phyloP scores from a whole-genome alignment of 1,284 basidiomycete genomes.

The Cutaneotrichosporon spelunceum region DNA sequence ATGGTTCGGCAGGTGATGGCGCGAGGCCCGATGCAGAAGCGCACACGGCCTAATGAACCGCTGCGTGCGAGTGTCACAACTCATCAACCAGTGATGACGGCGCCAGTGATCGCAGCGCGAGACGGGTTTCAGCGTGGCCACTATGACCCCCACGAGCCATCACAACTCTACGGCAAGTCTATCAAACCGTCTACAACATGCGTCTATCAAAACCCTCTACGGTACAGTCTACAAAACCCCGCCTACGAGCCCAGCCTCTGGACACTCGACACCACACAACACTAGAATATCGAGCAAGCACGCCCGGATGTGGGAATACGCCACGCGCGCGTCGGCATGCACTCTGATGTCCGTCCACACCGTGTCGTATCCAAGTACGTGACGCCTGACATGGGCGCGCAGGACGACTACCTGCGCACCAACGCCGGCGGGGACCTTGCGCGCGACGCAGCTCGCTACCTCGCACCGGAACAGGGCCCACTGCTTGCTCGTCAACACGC shows the following conservation, averaged over 20 bases:
- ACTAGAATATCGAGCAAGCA: background rate
- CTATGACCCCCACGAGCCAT: too few relatives aligned
- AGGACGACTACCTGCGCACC: background rate
- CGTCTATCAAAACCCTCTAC: too few relatives aligned
- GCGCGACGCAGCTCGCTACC: background rate
- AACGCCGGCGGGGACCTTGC: background rate
- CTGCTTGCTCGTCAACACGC: background rate
- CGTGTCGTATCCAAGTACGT: background rate
- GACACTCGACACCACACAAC: background rate
- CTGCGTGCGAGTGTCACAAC: too few relatives aligned
- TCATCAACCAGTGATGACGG: background rate
- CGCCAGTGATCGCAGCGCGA: background rate
- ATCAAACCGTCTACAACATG: too few relatives aligned
- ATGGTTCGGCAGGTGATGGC: background rate
- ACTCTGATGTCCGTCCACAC: background rate
- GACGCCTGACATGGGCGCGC: background rate
- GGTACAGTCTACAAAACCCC: background rate
- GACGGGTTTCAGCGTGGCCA: too few relatives aligned
- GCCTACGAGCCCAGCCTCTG: background rate
- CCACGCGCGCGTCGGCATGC: background rate
- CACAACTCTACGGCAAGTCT: too few relatives aligned
- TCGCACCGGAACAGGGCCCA: background rate
- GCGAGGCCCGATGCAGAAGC: background rate
- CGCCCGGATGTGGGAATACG: background rate
- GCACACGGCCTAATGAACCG: too few relatives aligned